phyloP scores from a whole-genome alignment of 164 flowering plant genomes.

The Warburgia ugandensis region DNA sequence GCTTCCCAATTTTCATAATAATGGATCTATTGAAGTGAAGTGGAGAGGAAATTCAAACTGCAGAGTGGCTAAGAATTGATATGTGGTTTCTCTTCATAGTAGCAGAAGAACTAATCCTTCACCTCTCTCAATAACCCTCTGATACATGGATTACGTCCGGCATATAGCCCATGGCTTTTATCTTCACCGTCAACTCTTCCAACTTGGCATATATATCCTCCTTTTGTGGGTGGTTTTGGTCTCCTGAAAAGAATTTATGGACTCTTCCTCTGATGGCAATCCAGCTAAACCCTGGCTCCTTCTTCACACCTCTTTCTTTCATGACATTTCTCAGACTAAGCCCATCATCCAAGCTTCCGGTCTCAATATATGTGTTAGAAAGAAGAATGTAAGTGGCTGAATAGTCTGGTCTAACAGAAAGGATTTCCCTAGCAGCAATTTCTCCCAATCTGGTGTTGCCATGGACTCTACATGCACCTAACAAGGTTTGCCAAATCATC shows the following conservation, averaged over 20 bases:
- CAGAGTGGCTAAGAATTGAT: too few relatives aligned
- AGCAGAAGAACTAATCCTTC: too few relatives aligned
- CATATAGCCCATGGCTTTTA: slow-evolving; percentile 14
- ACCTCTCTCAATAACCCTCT: slow-evolving; percentile 4
- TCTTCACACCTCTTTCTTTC: slow-evolving; percentile 47
- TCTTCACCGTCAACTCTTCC: slow-evolving; percentile 14
- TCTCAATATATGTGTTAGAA: slow-evolving; percentile 39
- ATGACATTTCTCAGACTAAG: slow-evolving; percentile 33
- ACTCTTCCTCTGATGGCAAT: slow-evolving; percentile 40
- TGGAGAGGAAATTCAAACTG: too few relatives aligned
- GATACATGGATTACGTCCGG: slow-evolving; percentile 11
- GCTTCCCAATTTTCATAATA: too few relatives aligned
- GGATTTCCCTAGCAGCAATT: slow-evolving; percentile 45
- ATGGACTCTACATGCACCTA: slow-evolving; percentile 55
- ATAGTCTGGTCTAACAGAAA: slow-evolving; percentile 31
- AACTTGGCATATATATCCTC: slow-evolving; percentile 29
- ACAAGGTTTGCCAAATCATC: slow-evolving; percentile 50
- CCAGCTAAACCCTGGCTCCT: slow-evolving; percentile 64
- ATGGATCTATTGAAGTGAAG: too few relatives aligned
- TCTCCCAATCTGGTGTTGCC: slow-evolving; percentile 46
- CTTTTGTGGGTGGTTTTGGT: slow-evolving; percentile 37
- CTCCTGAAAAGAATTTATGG: slow-evolving; percentile 49
- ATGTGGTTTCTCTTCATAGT: too few relatives aligned
- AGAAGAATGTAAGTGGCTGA: slow-evolving; percentile 54
- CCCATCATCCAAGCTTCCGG: slow-evolving; percentile 34